Evolutionary conservation across 164 flowering plant genomes (phyloP).

Genomic region (Stephania japonica): DNA sequence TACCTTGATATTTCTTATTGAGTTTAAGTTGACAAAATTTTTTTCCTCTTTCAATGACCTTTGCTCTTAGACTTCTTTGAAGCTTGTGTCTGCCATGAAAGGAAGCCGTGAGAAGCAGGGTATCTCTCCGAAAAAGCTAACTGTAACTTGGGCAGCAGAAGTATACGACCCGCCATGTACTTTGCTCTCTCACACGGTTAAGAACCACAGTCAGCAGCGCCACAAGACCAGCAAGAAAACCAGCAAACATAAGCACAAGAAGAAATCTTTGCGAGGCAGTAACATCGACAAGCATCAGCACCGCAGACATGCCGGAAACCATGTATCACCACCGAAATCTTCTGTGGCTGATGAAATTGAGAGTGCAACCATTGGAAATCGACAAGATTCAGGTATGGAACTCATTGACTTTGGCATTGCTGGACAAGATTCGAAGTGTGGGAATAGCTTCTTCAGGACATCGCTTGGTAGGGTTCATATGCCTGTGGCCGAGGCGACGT

Average conservation of each 20-base stretch:
- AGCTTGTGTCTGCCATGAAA: conserved; percentile 74
- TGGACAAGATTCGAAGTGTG: conserved; percentile 43
- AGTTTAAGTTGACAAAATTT: not conserved
- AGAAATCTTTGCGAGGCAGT: conserved; percentile 34
- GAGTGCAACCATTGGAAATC: not conserved
- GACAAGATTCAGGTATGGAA: conserved; percentile 14
- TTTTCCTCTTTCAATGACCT: not conserved
- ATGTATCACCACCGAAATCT: conserved; percentile 12
- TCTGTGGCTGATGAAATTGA: conserved; percentile 7
- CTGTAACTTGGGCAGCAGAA: conserved; percentile 75
- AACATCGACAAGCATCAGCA: conserved; percentile 44
- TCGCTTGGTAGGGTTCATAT: conserved; percentile 33
- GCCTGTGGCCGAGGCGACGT: conserved; percentile 50
- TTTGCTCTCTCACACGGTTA: conserved; percentile 42
- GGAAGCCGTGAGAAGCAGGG: conserved; percentile 70
- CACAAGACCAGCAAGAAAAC: conserved; percentile 36
- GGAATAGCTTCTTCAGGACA: conserved; percentile 42
- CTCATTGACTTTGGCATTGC: conserved; percentile 19
- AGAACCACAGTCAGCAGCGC: conserved; percentile 30
- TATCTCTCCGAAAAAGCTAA: conserved; percentile 26
- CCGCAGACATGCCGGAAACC: conserved; percentile 23
- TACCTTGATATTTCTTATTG: conserved; percentile 28
- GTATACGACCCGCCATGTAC: conserved; percentile 75
- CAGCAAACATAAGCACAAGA: conserved; percentile 52
- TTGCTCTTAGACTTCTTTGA: conserved; percentile 30